A percentile compares a stretch with the other conserved stretches of the same genome.
Conservation (phyloP, 768 basidiomycete genomes). For the Mycena leptocephala region DNA sequence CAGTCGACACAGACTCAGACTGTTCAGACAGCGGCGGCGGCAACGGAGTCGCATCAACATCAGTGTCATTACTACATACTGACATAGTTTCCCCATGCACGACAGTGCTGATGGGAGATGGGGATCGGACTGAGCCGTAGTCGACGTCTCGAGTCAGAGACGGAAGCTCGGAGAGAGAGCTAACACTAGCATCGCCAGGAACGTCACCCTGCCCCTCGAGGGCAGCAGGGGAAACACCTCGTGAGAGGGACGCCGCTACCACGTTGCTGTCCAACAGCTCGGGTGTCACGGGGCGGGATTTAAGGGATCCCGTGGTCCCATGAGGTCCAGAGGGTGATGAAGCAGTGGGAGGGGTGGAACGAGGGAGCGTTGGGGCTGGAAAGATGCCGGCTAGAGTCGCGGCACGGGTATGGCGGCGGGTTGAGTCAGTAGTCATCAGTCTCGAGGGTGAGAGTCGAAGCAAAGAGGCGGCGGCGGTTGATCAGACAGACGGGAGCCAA, state of each 20-base stretch:
- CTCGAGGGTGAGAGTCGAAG: too few species aligned
- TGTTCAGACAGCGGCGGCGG: not conserved
- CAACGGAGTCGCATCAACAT: not conserved
- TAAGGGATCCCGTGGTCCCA: constrained; percentile 5
- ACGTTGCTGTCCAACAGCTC: too few species aligned
- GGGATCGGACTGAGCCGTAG: not conserved
- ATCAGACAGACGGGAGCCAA: too few species aligned
- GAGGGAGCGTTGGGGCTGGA: too few species aligned
- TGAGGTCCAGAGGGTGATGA: not conserved
- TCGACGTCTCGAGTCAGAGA: not conserved
- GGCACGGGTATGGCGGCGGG: too few species aligned
- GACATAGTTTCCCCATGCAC: not conserved
- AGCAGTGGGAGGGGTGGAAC: not conserved
- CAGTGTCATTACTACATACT: not conserved
- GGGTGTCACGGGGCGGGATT: too few species aligned
- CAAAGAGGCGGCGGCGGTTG: too few species aligned
- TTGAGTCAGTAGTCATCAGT: too few species aligned
- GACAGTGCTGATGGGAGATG: not conserved
- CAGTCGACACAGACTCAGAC: not conserved
- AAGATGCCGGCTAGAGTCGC: too few species aligned
- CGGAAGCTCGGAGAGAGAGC: not conserved
- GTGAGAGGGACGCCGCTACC: too few species aligned
- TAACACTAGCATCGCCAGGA: too few species aligned
- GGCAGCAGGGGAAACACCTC: too few species aligned
- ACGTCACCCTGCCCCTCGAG: not conserved